Conservation (phyloP, 2,329 filamentous ascomycete genomes). For the Penicillium fuscoglaucum region DNA sequence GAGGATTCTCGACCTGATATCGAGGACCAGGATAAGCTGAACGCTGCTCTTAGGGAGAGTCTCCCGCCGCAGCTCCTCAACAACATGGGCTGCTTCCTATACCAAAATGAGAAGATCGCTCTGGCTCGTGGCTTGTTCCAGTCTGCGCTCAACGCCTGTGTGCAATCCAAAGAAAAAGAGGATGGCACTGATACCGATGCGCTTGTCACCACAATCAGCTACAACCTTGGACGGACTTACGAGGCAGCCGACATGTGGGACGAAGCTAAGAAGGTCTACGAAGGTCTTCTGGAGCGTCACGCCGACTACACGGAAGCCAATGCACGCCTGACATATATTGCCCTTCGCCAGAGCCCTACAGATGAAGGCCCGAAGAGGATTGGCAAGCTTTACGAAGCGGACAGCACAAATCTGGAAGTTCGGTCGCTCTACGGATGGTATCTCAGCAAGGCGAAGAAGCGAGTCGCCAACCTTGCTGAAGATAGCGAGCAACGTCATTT, state of each 20-base stretch:
- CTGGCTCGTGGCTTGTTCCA: constrained; percentile 86
- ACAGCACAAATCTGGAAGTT: constrained; percentile 84
- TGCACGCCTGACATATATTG: constrained; percentile 85
- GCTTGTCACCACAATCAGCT: constrained; percentile 92
- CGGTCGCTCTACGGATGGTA: constrained; percentile 95
- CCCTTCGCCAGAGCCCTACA: constrained; percentile 73
- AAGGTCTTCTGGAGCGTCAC: constrained; percentile 80
- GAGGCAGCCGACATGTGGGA: constrained; percentile 79
- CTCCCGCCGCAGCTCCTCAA: constrained; percentile 90
- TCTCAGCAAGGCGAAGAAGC: constrained; percentile 83
- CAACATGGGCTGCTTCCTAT: constrained; percentile 96
- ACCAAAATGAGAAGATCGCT: constrained; percentile 78
- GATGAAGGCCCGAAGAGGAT: constrained; percentile 87
- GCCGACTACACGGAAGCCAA: constrained; percentile 89
- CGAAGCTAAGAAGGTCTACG: constrained; percentile 84
- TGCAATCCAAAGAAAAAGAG: constrained; percentile 75
- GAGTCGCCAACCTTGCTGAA: constrained; percentile 75
- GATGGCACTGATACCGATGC: constrained; percentile 81
- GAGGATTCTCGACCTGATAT: constrained; percentile 65
- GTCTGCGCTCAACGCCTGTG: constrained; percentile 82
- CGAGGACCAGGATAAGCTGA: constrained; percentile 60
- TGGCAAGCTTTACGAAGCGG: constrained; percentile 78
- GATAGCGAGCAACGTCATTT: constrained; percentile 92
- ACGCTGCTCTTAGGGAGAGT: constrained; percentile 67
- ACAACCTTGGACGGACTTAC: constrained; percentile 91